Conservation (phyloP, 2,329 filamentous ascomycete genomes). For the Trichoderma brevicompactum region DNA sequence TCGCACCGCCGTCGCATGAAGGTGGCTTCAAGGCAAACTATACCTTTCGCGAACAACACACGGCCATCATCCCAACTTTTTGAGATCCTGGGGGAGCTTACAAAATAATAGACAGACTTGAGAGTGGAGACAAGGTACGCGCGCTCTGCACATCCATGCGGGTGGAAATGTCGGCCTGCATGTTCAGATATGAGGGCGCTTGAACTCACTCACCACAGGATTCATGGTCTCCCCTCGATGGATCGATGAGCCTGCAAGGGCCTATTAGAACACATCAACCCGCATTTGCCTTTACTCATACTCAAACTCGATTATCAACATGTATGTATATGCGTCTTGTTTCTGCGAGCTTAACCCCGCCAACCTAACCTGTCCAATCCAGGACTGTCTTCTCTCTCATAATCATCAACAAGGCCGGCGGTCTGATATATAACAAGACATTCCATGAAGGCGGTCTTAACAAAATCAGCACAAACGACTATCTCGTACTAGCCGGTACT, state of each 20-base stretch:
- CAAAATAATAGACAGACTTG: background rate
- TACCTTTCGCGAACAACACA: background rate
- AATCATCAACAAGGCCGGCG: constrained; percentile 98
- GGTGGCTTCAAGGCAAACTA: constrained; percentile 15
- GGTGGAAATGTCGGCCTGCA: background rate
- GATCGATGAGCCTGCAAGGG: constrained; percentile 30
- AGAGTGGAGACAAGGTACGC: constrained; percentile 6
- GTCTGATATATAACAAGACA: constrained; percentile 92
- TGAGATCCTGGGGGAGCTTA: background rate
- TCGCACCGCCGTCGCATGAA: constrained; percentile 15
- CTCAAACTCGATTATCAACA: background rate
- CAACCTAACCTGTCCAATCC: constrained; percentile 14
- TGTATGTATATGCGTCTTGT: constrained; percentile 1
- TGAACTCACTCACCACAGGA: constrained; percentile 16
- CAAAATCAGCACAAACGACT: constrained; percentile 92
- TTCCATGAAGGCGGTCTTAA: constrained; percentile 85
- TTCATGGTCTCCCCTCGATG: constrained; percentile 30
- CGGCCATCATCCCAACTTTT: background rate
- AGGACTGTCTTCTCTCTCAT: constrained; percentile 96
- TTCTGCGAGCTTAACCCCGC: background rate
- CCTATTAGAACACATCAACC: constrained; percentile 2
- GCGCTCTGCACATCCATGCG: background rate
- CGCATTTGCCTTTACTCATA: background rate
- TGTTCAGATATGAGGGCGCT: background rate
- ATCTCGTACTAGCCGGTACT: constrained; percentile 92